Base-by-base conservation (phyloP, 306 rosid species). In the Quillaja saponaria region DNA sequence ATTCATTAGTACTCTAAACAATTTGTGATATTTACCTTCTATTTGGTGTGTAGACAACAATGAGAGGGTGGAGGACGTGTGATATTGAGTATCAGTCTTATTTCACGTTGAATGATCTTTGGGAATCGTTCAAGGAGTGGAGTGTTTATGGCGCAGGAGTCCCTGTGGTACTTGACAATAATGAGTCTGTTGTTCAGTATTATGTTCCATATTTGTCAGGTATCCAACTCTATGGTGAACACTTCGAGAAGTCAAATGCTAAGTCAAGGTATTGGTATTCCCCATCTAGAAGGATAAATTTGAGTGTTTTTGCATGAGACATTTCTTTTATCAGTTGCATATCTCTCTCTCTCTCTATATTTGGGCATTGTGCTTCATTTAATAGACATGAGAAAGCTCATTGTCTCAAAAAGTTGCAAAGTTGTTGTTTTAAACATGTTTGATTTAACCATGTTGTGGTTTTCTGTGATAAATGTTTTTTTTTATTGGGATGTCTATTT, bases 91-190 rank as follows among this genome's bases (percentile, higher is more conserved):
- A 75, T 69, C 96, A 78, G 67, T 76, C 89, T 61, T 88, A 78
- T 72, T 91, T 91, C 58, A 33, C 77, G 20, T 68, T 91, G 66
- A 71, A 72, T 76, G 90, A 91, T 80, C 92, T 88, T 49, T 88
- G 96, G 95, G 96, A 91, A 63, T 82, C 97, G 9, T 86, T 88
- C 48, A 80, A 75, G 85, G 97, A 91, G 76, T 84, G 95, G 96
- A 91, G 96, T 72, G 91, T 79, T 10, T 91, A 91, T 62, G 97
- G 96, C 49, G 90, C 85, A n/a, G 97, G 95, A 73, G 96, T 91
- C 5, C 97, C 95, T 49, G 75, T 86, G 70, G 38, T 88, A 45
- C 96, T 88, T 51, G 80, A 80, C 67, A 81, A 80, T 71, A 66
- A 78, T 61, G 85, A 84, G 42, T 84, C 96, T 64, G 95, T 88